Evolutionary conservation across 1,284 basidiomycete species (phyloP), one percentile per base, ranked within the genome.

Genomic region (Ustilago esculenta): DNA sequence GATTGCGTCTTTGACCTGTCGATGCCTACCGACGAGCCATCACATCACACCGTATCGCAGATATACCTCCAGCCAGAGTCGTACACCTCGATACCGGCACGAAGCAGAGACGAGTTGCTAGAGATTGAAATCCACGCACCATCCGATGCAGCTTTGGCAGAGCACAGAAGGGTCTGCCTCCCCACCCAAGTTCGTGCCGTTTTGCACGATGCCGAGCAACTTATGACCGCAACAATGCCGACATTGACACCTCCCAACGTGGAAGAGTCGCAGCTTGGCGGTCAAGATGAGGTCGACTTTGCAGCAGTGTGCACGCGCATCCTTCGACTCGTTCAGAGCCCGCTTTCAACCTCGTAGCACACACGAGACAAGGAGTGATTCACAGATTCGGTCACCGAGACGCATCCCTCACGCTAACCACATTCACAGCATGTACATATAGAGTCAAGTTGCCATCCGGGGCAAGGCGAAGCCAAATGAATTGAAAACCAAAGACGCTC

Each of bases 1-100:
- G 68, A 60, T 9, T 61, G 61, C 51, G 24, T 49, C 15, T 71
- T 66, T 20, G 61, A 71, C 42, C 51, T 71, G 4, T 47, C 45
- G 39, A 41, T 27, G n/a, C 45, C 52, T 0, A 39, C 48, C 12
- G 53, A 56, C 25, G 49, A 37, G 5, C 15, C 34, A 1, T 23
- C 30, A 3, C 48, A 27, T 5, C 41, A 35, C 14, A 35, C 5
- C 6, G 39, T 48, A 3, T 30, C 42, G 14, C 41, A 47, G 24
- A 47, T 71, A 30, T 65, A 49, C 10, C 46, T 71, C 9, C 68
- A 71, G 14, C 63, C 68, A 0, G 34, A 44, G 1, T 44, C 68
- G 10, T 55, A 61, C 32, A 46, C 63, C 2, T 39, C 52, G 1
- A 36, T 58, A 0, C 65, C 65, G 1, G 65, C 65, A 12, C 39